phyloP scores from a whole-genome alignment of 2,329 filamentous ascomycete genomes.

The Fusarium sublunatum region DNA sequence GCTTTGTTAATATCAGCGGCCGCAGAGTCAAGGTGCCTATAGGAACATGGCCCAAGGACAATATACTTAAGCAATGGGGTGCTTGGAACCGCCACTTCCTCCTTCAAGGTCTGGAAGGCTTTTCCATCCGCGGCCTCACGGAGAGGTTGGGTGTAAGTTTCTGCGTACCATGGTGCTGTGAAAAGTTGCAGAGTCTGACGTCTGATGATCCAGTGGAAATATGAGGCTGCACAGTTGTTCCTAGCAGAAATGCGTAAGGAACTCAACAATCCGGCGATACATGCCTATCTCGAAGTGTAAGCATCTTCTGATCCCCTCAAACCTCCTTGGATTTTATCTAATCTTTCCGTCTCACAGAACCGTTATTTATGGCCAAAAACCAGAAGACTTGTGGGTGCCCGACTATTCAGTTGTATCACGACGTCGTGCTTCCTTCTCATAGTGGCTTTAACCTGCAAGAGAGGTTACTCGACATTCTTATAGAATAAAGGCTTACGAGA shows the following conservation, averaged over 20 bases:
- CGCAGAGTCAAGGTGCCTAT: constrained; percentile 37
- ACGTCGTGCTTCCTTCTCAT: no score
- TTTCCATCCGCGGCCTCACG: constrained; percentile 37
- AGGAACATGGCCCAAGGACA: constrained; percentile 49
- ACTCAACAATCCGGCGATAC: constrained; percentile 20
- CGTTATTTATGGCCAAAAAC: constrained; percentile 16
- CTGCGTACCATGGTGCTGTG: rapidly evolving
- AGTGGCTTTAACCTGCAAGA: no score
- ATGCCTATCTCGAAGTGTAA: constrained; percentile 33
- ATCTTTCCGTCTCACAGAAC: background rate
- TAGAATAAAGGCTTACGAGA: no score
- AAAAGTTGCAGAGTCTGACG: background rate
- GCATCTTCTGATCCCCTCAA: background rate
- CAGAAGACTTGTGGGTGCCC: background rate
- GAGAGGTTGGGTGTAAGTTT: constrained; percentile 37
- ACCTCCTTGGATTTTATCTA: background rate
- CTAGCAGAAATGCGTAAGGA: constrained; percentile 31
- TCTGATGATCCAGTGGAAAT: constrained; percentile 6
- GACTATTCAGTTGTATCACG: no score
- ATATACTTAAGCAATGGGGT: constrained; percentile 44
- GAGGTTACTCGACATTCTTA: no score
- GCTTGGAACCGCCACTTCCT: constrained; percentile 41
- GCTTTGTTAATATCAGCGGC: constrained; percentile 34
- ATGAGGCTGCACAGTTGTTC: constrained; percentile 34
- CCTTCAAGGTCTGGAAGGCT: constrained; percentile 42